A percentile compares a stretch with the other conserved stretches of the same genome.
Evolutionary conservation across 208 protist genomes (phyloP).

Genomic region (Crithidia mellificae): DNA sequence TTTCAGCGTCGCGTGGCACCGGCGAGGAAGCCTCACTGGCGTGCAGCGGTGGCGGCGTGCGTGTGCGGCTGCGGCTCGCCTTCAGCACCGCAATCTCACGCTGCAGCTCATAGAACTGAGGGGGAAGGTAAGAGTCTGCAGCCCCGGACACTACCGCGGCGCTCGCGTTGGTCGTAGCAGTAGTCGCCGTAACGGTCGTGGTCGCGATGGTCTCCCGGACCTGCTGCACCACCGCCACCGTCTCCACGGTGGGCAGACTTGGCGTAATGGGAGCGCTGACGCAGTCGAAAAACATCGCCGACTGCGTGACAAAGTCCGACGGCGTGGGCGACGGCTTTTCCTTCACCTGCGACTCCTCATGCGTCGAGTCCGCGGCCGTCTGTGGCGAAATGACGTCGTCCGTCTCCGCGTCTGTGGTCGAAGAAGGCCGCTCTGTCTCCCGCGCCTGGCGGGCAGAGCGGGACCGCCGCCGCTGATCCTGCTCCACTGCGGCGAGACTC

Average conservation of each 20-base stretch:
- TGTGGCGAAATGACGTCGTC: too few species aligned
- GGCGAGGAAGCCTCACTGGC: constrained; percentile 7
- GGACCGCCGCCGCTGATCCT: constrained; percentile 18
- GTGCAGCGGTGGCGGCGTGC: constrained; percentile 15
- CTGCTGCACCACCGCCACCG: neutral
- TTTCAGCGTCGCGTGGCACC: neutral
- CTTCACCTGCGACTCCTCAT: neutral
- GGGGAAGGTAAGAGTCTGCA: constrained; percentile 35
- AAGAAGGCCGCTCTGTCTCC: neutral
- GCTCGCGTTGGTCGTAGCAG: neutral
- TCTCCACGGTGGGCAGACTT: constrained; percentile 4
- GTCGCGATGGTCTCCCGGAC: too few species aligned
- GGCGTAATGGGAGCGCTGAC: constrained; percentile 47
- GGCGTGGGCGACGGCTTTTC: constrained; percentile 9
- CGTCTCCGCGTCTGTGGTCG: too few species aligned
- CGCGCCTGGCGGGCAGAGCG: constrained; percentile 16
- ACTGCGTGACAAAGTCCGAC: constrained; percentile 27
- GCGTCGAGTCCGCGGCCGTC: neutral
- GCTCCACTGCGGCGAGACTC: constrained; percentile 17
- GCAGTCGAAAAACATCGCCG: constrained; percentile 60
- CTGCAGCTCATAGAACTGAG: constrained; percentile 50
- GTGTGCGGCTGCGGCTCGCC: constrained; percentile 33
- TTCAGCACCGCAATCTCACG: constrained; percentile 44
- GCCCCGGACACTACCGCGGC: too few species aligned
- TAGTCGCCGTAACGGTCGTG: neutral